A percentile compares a stretch with the other conserved stretches of the same genome.
These are phyloP conservation scores for Macrotyloma uniflorum DNA, from an alignment of 306 rosid species.

Conservation along the genomic window DNA sequence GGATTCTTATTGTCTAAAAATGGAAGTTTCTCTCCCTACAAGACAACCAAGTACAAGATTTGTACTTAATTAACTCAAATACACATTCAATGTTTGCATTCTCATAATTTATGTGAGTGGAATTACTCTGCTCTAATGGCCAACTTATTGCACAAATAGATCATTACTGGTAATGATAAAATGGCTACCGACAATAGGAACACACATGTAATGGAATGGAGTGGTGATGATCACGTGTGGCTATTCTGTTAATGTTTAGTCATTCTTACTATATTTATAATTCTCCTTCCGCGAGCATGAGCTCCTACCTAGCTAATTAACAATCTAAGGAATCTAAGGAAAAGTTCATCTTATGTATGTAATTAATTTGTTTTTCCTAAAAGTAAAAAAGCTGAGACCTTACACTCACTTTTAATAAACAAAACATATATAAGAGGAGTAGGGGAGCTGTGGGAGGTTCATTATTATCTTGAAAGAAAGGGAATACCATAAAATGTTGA, in stretches of 20 bases:
- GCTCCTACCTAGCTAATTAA: constrained; percentile 6
- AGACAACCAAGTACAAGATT: too few relatives aligned
- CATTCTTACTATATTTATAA: too few relatives aligned
- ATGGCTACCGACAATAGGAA: constrained; percentile 16
- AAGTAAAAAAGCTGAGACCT: constrained; percentile 9
- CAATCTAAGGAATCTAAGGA: background rate
- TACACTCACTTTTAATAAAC: constrained; percentile 5
- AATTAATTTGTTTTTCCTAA: background rate
- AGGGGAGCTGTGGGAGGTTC: background rate
- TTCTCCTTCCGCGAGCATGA: too few relatives aligned
- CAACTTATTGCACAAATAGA: background rate
- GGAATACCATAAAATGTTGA: constrained; percentile 30
- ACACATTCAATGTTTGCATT: too few relatives aligned
- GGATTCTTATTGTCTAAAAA: too few relatives aligned
- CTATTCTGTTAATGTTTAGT: constrained; percentile 3
- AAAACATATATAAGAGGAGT: background rate
- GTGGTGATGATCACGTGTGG: background rate
- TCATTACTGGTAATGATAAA: background rate
- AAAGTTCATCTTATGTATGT: background rate
- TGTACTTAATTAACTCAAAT: too few relatives aligned
- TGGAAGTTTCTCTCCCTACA: too few relatives aligned
- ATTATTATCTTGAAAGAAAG: constrained; percentile 12
- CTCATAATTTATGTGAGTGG: background rate
- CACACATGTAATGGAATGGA: background rate
- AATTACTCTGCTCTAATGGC: background rate